Evolutionary conservation across 805 yeast species (phyloP), one percentile per base, ranked within the genome.

Genomic region (Yueomyces sinensis): DNA sequence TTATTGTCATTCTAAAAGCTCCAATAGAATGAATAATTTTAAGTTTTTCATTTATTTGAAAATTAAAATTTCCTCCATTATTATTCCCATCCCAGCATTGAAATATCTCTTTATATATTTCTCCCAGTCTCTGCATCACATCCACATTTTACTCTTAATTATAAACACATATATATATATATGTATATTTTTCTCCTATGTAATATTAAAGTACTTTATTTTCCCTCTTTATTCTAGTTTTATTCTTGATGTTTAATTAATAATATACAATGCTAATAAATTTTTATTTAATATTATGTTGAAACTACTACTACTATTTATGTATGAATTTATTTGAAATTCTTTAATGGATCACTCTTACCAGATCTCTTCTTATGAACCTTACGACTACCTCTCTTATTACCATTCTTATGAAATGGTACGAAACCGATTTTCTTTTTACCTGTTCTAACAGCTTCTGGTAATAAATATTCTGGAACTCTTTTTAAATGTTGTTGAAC

Each of bases 401-500:
- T 38, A 34, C 45, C 44, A 41, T 59, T 41, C 48, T 63, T 50
- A 43, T 67, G 72, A 61, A 80, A 80, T 14, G 93, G 89, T 28
- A 80, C 76, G 47, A 80, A 81, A 3, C 83, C 83, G 36, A 79
- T 54, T 29, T 66, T 66, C 40, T 70, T 70, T 24, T 66, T 62
- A 37, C 66, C 67, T 27, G 63, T 54, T 52, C 87, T 69, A 3
- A 81, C 83, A 43, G 74, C 70, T 46, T 76, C 82, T 5, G 97
- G 97, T 41, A 91, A 62, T 45, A 91, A 64, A 50, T 91, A 91
- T 31, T 82, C 86, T 1, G 98, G 98, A 22, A 91, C 89, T 55
- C 94, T 72, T 55, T 83, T 87, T 62, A 91, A 66, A 51, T 91
- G 95, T 23, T 72, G 62, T 55, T 87, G 95, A 5, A 76, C 70